Evolutionary conservation across 805 yeast genomes (phyloP).

Genomic region (Barnettozyma populi): DNA sequence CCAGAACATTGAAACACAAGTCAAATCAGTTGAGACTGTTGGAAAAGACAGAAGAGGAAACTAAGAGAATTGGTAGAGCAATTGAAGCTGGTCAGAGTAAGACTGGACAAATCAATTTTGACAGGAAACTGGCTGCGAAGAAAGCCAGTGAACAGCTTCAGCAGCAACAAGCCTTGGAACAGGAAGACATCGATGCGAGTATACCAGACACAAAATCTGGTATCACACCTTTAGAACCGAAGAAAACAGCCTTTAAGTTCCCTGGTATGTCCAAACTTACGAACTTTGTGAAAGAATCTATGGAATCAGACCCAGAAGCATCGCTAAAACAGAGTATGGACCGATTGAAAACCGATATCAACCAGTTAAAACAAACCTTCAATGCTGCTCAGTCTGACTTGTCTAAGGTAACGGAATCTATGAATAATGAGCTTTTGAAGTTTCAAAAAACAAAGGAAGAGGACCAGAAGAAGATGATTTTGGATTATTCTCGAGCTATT

Average conservation of each 20-base stretch:
- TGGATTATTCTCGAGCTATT: conserved; percentile 49
- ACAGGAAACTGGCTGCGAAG: conserved; percentile 20
- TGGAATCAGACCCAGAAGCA: conserved; percentile 64
- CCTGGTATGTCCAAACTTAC: conserved; percentile 51
- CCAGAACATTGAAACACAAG: conserved; percentile 33
- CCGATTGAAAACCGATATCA: conserved; percentile 40
- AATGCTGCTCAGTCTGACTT: conserved; percentile 48
- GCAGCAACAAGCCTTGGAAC: background rate
- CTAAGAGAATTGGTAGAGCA: conserved; percentile 35
- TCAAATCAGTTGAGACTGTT: conserved; percentile 29
- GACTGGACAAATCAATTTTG: conserved; percentile 26
- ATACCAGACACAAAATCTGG: background rate
- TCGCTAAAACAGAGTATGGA: conserved; percentile 47
- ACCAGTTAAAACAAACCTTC: conserved; percentile 45
- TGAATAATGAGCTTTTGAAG: conserved; percentile 33
- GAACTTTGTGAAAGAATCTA: conserved; percentile 49
- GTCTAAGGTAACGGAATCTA: conserved; percentile 41
- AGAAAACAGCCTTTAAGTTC: conserved; percentile 39
- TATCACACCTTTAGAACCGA: conserved; percentile 21
- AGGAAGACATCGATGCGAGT: conserved; percentile 2
- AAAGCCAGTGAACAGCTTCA: conserved; percentile 11
- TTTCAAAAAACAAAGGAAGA: conserved; percentile 47
- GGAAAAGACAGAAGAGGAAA: conserved; percentile 39
- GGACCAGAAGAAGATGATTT: conserved; percentile 45
- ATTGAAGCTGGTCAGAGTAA: conserved; percentile 20